Evolutionary conservation across 257 asterid species (phyloP).

Genomic region (Penstemon newberryi): DNA sequence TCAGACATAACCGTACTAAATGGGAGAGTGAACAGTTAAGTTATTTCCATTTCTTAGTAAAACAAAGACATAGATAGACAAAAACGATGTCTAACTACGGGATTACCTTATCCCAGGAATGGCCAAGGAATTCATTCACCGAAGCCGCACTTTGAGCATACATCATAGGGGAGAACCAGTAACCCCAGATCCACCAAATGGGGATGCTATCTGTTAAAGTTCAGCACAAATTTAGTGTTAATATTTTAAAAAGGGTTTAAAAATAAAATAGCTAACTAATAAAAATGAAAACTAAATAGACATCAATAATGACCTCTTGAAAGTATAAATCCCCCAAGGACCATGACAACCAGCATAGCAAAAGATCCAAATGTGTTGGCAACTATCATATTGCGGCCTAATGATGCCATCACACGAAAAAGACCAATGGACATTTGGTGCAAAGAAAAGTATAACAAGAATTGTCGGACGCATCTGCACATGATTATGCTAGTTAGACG

Average conservation of each 20-base stretch:
- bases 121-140: slow-evolving; percentile 84
- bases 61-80: neutral
- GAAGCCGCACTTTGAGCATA: slow-evolving; percentile 88
- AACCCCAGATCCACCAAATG: slow-evolving; percentile 98
- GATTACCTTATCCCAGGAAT: slow-evolving; percentile 71
- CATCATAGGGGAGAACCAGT: slow-evolving; percentile 93
- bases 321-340: slow-evolving; percentile 86
- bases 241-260: neutral
- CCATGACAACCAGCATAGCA: slow-evolving; percentile 77
- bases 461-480: slow-evolving; percentile 68
- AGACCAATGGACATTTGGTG: slow-evolving; percentile 93
- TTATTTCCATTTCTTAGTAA: neutral
- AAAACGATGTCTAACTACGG: neutral
- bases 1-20: neutral
- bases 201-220: slow-evolving; percentile 63
- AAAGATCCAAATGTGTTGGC: slow-evolving; percentile 90
- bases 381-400: slow-evolving; percentile 85
- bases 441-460: slow-evolving; percentile 60
- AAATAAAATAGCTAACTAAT: neutral
- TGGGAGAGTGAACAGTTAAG: slow-evolving; percentile 10
- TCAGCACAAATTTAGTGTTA: slow-evolving; percentile 20
- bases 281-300: neutral
- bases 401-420: slow-evolving; percentile 80
- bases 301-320: slow-evolving; percentile 59
- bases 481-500: slow-evolving; percentile 28